Evolutionary conservation across 192 early-diverging fungal species (phyloP).

Genomic region (Backusella westeae): DNA sequence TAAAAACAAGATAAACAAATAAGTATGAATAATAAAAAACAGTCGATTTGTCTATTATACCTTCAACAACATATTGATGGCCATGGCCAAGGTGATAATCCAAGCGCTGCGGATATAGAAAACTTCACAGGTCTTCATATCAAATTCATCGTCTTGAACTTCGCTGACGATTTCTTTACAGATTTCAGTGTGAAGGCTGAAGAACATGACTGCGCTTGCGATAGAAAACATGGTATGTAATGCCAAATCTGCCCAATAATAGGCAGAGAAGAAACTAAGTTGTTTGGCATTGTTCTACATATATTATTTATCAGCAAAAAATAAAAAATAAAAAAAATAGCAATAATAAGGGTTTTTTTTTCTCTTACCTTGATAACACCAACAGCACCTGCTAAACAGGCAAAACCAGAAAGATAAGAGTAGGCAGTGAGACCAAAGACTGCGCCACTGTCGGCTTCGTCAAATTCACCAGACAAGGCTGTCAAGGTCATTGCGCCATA

Average conservation of each 20-base stretch:
- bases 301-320: background rate
- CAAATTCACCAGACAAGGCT: constrained; percentile 15
- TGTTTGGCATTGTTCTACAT: constrained; percentile 27
- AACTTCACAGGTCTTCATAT: constrained; percentile 25
- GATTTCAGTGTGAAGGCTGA: constrained; percentile 25
- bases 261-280: constrained; percentile 21
- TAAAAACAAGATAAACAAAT: constrained; percentile 7
- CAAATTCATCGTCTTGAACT: constrained; percentile 17
- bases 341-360: background rate
- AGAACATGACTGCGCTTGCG: constrained; percentile 23
- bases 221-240: constrained; percentile 26
- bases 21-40: background rate
- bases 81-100: constrained; percentile 22
- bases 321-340: no score
- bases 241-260: constrained; percentile 30
- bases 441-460: constrained; percentile 15
- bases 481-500: constrained; percentile 25
- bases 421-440: constrained; percentile 26
- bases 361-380: constrained; percentile 25
- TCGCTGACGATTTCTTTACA: constrained; percentile 22
- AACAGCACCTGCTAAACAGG: constrained; percentile 27
- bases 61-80: constrained; percentile 31
- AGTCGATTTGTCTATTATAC: background rate
- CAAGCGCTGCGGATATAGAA: constrained; percentile 29
- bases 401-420: constrained; percentile 28